These are phyloP conservation scores for Leonotis leonurus DNA, from an alignment of 257 asterid species.

Conservation along the genomic window DNA sequence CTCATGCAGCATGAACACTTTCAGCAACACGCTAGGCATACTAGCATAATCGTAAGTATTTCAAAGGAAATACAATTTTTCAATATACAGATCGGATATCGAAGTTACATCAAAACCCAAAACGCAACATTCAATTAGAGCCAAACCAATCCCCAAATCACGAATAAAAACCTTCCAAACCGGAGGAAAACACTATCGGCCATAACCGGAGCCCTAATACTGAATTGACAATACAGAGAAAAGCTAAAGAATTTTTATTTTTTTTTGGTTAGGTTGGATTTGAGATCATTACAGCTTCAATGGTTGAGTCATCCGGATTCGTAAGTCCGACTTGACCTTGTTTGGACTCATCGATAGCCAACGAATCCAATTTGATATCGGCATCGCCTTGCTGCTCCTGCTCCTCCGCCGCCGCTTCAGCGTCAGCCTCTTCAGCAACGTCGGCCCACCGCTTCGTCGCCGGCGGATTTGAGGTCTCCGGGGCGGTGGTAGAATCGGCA, in stretches of 20 bases:
- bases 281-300: slow-evolving; percentile 41
- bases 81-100: slow-evolving; percentile 2
- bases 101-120: slow-evolving; percentile 5
- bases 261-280: background rate
- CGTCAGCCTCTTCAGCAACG: slow-evolving; percentile 34
- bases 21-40: too few species aligned
- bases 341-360: slow-evolving; percentile 33
- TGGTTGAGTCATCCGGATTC: slow-evolving; percentile 48
- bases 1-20: too few species aligned
- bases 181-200: too few species aligned
- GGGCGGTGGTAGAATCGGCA: background rate
- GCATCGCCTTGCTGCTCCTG: slow-evolving; percentile 8
- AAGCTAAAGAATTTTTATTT: too few species aligned
- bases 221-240: background rate
- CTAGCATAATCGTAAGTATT: too few species aligned
- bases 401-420: slow-evolving; percentile 8
- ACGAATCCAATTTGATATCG: slow-evolving; percentile 8
- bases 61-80: background rate
- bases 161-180: background rate
- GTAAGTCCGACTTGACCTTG: slow-evolving; percentile 20
- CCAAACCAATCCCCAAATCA: background rate
- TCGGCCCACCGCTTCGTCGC: slow-evolving; percentile 55
- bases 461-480: slow-evolving; percentile 13
- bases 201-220: too few species aligned
- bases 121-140: background rate